Conservation (phyloP, 106 monocot species). For the Apostasia shenzhenica region DNA sequence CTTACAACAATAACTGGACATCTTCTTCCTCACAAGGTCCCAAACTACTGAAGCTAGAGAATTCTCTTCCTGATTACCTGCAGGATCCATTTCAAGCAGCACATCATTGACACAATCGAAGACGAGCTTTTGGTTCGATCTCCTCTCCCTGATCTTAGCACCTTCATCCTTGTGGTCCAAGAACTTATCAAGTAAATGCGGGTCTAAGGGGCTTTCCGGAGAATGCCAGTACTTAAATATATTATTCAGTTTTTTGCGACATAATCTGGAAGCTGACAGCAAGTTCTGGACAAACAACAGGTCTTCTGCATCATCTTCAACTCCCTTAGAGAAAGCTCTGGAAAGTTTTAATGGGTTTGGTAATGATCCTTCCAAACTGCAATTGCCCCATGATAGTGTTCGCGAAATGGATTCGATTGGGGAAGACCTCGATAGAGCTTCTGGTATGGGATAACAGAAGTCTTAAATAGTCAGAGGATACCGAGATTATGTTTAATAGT, state of each 20-base stretch:
- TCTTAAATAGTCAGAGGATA: background rate
- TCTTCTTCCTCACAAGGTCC: slow-evolving; percentile 13
- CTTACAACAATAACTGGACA: background rate
- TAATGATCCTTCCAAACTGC: slow-evolving; percentile 19
- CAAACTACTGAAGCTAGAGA: slow-evolving; percentile 17
- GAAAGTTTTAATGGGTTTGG: slow-evolving; percentile 18
- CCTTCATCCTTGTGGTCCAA: slow-evolving; percentile 33
- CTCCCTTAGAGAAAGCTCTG: slow-evolving; percentile 22
- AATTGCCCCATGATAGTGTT: slow-evolving; percentile 34
- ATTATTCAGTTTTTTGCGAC: slow-evolving; percentile 12
- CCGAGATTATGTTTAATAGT: background rate
- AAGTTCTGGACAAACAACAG: slow-evolving; percentile 42
- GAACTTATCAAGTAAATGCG: slow-evolving; percentile 34
- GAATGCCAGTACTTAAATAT: slow-evolving; percentile 46
- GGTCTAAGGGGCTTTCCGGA: slow-evolving; percentile 43
- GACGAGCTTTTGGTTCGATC: slow-evolving; percentile 39
- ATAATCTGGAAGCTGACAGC: slow-evolving; percentile 35
- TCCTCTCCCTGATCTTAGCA: slow-evolving; percentile 19
- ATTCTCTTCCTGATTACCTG: background rate
- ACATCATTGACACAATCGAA: slow-evolving; percentile 47
- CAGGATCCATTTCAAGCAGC: slow-evolving; percentile 19
- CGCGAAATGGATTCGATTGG: slow-evolving; percentile 67
- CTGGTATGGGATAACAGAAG: slow-evolving; percentile 13
- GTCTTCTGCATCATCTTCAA: slow-evolving; percentile 34
- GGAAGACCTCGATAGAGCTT: slow-evolving; percentile 37